Conservation (phyloP, 768 basidiomycete genomes). For the Solioccasus polychromus region DNA sequence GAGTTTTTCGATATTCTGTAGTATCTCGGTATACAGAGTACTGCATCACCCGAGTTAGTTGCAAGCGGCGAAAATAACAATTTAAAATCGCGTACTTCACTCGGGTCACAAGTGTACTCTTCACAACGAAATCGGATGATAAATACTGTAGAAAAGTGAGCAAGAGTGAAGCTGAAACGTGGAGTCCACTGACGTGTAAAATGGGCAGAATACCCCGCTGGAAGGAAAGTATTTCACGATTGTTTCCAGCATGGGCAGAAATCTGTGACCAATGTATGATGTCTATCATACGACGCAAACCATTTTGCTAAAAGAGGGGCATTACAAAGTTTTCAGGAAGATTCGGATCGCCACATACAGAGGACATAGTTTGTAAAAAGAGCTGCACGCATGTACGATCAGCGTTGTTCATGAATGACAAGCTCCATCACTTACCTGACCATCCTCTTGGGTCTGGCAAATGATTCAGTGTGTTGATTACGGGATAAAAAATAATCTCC, state of each 20-base stretch:
- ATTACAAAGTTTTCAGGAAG: not conserved
- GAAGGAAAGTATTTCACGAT: constrained; percentile 46
- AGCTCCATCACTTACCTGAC: constrained; percentile 40
- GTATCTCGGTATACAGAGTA: constrained; percentile 42
- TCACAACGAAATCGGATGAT: constrained; percentile 56
- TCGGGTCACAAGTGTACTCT: constrained; percentile 48
- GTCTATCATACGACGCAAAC: constrained; percentile 47
- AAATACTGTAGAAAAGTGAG: constrained; percentile 43
- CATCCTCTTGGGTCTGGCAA: constrained; percentile 44
- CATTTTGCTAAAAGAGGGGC: constrained; percentile 42
- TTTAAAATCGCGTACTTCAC: constrained; percentile 44
- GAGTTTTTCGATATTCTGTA: constrained; percentile 45
- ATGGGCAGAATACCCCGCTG: constrained; percentile 55
- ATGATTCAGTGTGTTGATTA: not conserved
- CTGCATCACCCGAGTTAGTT: constrained; percentile 31
- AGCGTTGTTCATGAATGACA: constrained; percentile 4
- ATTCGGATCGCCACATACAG: constrained; percentile 24
- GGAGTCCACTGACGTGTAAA: constrained; percentile 40
- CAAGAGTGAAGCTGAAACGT: too few species aligned
- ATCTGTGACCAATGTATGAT: constrained; percentile 47
- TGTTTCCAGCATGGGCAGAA: constrained; percentile 36
- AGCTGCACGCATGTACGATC: constrained; percentile 27
- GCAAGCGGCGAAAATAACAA: not conserved
- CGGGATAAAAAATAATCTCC: constrained; percentile 1
- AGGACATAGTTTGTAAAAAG: constrained; percentile 37